Conservation (phyloP, 441 rosid genomes). For the Sinapis alba region DNA sequence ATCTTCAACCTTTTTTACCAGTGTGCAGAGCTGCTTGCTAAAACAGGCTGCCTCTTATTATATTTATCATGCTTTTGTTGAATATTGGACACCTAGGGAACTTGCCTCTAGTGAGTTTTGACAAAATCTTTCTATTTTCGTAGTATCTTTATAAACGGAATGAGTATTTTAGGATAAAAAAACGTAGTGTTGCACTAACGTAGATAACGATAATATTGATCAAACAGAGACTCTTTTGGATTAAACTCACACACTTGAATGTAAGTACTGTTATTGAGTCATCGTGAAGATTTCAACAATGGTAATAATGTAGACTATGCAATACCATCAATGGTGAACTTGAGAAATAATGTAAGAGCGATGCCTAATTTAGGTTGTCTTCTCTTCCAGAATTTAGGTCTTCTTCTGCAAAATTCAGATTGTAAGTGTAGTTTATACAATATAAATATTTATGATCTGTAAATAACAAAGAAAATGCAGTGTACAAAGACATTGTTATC, state of each 20-base stretch:
- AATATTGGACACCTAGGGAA: constrained; percentile 43
- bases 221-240: too few relatives aligned
- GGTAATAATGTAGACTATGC: constrained; percentile 83
- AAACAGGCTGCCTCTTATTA: not conserved
- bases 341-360: constrained; percentile 63
- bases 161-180: not conserved
- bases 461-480: too few relatives aligned
- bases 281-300: too few relatives aligned
- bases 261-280: too few relatives aligned
- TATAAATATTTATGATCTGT: too few relatives aligned
- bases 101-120: constrained; percentile 83
- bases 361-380: too few relatives aligned
- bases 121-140: constrained; percentile 12
- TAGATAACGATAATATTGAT: not conserved
- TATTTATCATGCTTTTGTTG: constrained; percentile 31
- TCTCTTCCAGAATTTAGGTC: too few relatives aligned
- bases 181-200: not conserved
- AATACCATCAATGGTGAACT: constrained; percentile 52
- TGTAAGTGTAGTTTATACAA: too few relatives aligned
- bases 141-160: not conserved
- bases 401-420: too few relatives aligned
- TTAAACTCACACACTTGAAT: too few relatives aligned
- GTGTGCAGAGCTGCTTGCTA: not conserved
- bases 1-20: not conserved
- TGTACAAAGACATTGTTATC: too few relatives aligned